A percentile compares a stretch with the other conserved stretches of the same genome.
Evolutionary conservation across 1,284 basidiomycete species (phyloP).

Genomic region (Leccinum pachyderme): DNA sequence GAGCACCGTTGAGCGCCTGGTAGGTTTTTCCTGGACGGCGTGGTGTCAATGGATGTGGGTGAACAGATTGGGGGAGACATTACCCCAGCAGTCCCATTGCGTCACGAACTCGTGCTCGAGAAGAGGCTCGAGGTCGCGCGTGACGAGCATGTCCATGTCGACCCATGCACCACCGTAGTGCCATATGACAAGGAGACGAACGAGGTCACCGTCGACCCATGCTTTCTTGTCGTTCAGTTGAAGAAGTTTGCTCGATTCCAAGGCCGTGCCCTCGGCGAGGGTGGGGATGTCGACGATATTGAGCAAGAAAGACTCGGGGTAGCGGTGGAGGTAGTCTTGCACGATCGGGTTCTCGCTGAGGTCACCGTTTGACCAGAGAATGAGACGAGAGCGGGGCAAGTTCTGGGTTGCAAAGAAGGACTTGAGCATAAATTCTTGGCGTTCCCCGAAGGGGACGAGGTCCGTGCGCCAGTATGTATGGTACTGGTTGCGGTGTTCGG

Average conservation of each 20-base stretch:
- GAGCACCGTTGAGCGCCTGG: conserved; percentile 84
- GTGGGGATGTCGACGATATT: conserved; percentile 62
- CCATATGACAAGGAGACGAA: conserved; percentile 86
- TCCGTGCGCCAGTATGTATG: conserved; percentile 93
- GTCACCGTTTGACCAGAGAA: conserved; percentile 88
- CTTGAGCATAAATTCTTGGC: conserved; percentile 86
- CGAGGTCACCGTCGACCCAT: conserved; percentile 92
- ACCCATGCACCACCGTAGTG: conserved; percentile 89
- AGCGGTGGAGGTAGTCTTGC: conserved; percentile 55
- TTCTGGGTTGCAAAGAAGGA: conserved; percentile 91
- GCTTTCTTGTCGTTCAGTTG: conserved; percentile 70
- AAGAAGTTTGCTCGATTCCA: conserved; percentile 63
- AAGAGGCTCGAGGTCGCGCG: conserved; percentile 78
- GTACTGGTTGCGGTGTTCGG: conserved; percentile 57
- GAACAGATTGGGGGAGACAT: conserved; percentile 7
- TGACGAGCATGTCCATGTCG: conserved; percentile 92
- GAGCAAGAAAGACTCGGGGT: conserved; percentile 70
- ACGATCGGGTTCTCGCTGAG: conserved; percentile 61
- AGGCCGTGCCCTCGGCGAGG: conserved; percentile 72
- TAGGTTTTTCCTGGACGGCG: conserved; percentile 75
- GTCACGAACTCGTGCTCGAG: conserved; percentile 92
- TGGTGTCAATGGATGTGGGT: conserved; percentile 1
- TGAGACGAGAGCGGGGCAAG: conserved; percentile 56
- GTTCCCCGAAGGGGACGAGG: conserved; percentile 69
- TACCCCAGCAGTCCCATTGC: conserved; percentile 96